Base-by-base conservation (phyloP, 2,329 filamentous ascomycete genomes). In the Massarina eburnea region DNA sequence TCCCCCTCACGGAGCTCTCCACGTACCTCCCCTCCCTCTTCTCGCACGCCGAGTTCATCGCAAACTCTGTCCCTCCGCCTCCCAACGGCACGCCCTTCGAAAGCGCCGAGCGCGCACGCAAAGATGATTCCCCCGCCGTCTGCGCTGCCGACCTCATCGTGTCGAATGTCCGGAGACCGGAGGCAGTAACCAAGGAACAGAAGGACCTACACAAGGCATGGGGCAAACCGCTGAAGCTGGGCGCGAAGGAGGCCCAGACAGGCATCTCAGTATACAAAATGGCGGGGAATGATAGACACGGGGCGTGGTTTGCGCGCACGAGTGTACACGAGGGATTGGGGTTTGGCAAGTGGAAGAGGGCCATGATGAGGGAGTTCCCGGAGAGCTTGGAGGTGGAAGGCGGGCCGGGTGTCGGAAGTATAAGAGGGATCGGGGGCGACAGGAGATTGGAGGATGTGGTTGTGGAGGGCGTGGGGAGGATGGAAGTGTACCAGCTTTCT, bases 371-470 rank as follows among this genome's bases (percentile, higher is more conserved):
- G 18, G 92, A 97, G 73, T 94, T 96, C 66, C 76, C 80, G 0
- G 87, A 91, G 70, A 89, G 85, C 14, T 73, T 95, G 67, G 84
- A 84, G 59, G 79, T 85, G 2, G 79, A 88, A 51, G 84, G 83
- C 15, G 79, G 81, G 18, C 85, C 87, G 0, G 86, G 88, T 1
- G 82, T 82, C 45, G 86, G 86, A 3, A 88, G 84, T 55, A 85
- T 96, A 38, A 80, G 92, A 55, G 92, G 92, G 1, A 89, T 96
- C 62, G 89, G 89, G 1, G 90, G 88, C 1, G 90, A 96, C 64
- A 83, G 79, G 62, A 79, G 80, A 50, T 75, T 95, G 9, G 90
- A 89, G 67, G 78, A 81, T 43, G 73, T 79, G 34, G 73, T 75
- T 8, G 76, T 84, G 7, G 76, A 82, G 8, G 81, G 79, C 3